Base-by-base conservation (phyloP, 805 yeast species). In the Isabelozyma rhagii region DNA sequence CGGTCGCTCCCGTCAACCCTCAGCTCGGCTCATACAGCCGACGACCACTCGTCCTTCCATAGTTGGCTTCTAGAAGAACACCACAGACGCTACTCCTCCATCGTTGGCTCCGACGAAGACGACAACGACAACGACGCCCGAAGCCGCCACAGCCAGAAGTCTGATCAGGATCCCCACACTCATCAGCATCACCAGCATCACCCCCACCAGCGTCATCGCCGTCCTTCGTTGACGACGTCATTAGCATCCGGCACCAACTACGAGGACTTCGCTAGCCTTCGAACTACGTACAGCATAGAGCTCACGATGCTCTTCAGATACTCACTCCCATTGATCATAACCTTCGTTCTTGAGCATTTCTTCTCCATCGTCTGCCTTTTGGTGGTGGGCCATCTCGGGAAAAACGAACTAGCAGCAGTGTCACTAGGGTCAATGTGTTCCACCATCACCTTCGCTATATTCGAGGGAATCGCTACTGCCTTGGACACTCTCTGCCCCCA, bases 381-480 rank as follows among this genome's bases (percentile, higher is more conserved):
- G 27, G 78, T 74, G 38, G 79, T 74, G 41, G 79, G 79, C 2
- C 77, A 72, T 53, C 58, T 74, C 49, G 79, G 79, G 11, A 73
- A 71, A 41, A 68, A 62, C 44, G 78, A 74, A 58, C 65, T 74
- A 49, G 79, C 78, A 0, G 78, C 79, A 3, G 78, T 74, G 2
- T 72, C 78, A 8, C 61, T 74, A 43, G 79, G 72, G 0, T 63
- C 75, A 13, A 74, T 74, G 79, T 65, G 75, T 3, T 63, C 77
- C 8, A 73, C 77, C 11, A 72, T 74, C 29, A 67, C 78, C 1
- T 67, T 74, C 60, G 79, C 77, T 8, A 54, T 74, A 1, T 74
- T 74, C 50, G 78, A 74, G 55, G 79, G 79, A 14, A 70, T 71
- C n/a, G 75, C 78, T 0, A 74, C 79, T 5, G 71, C 79, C 0